phyloP scores from a whole-genome alignment of 306 rosid species.

The Ormosia semicastrata region DNA sequence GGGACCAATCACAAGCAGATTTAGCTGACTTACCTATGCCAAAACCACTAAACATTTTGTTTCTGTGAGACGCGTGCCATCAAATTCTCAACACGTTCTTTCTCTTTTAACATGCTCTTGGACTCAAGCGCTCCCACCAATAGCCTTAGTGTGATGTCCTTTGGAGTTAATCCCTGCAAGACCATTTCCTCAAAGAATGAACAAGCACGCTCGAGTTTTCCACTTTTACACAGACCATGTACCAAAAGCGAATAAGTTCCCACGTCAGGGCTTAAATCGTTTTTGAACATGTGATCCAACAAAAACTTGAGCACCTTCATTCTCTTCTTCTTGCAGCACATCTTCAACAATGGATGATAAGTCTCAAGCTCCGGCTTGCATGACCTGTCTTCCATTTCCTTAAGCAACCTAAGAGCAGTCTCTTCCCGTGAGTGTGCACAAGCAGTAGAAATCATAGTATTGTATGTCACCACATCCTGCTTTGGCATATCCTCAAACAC shows the following conservation, averaged over 20 bases:
- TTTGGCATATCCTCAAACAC: constrained; percentile 68
- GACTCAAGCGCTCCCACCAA: constrained; percentile 52
- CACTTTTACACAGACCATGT: constrained; percentile 44
- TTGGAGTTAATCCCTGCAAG: constrained; percentile 43
- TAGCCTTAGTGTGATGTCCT: constrained; percentile 35
- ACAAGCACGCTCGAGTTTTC: constrained; percentile 57
- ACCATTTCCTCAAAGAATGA: constrained; percentile 65
- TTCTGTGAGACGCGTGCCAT: constrained; percentile 26
- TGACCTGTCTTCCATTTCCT: constrained; percentile 68
- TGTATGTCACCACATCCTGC: constrained; percentile 55
- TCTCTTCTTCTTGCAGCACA: constrained; percentile 82
- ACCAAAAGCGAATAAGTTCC: constrained; percentile 69
- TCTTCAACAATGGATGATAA: constrained; percentile 77
- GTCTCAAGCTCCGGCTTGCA: constrained; percentile 63
- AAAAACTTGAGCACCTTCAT: constrained; percentile 76
- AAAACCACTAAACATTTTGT: not conserved
- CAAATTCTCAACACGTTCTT: constrained; percentile 54
- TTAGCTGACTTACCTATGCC: not conserved
- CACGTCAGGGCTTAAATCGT: constrained; percentile 54
- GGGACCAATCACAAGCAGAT: not conserved
- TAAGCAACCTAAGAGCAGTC: constrained; percentile 75
- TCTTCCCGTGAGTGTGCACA: constrained; percentile 74
- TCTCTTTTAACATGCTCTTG: constrained; percentile 58
- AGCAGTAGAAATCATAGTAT: constrained; percentile 61
- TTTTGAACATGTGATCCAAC: constrained; percentile 73